Evolutionary conservation across 345 rosid species (phyloP), one percentile per base, ranked within the genome.

Genomic region (Citrus australasica): DNA sequence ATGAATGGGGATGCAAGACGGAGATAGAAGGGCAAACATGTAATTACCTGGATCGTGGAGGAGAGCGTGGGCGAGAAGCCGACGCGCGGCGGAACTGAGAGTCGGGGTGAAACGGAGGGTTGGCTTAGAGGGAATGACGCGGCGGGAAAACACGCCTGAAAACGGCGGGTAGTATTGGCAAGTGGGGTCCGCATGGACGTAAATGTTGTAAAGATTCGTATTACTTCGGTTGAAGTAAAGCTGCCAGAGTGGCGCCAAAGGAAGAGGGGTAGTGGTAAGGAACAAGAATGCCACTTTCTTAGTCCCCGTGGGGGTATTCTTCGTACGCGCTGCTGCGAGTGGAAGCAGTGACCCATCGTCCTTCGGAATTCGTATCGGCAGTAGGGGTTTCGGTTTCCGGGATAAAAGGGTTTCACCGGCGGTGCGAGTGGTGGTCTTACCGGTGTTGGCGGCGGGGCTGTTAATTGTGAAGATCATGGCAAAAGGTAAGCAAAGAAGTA

Each of bases 271-370:
- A 1, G 94, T 86, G 9, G 94, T 90, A 22, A 93, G 82, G 79
- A 88, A 94, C 86, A 93, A 75, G 72, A 94, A 92, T 7, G 97
- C 97, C 19, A 93, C 21, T 79, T 93, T 94, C 84, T 85, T 88
- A 16, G 79, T 86, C 16, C 76, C 62, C 4, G 25, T 76, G 1
- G 86, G 85, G 7, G 73, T 84, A 11, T 85, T 82, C 84, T 81
- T 85, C 33, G 82, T 90, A 67, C 84, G 86, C 35, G 90, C 74
- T 5, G 97, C 93, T 4, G 97, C 93, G 16, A 81, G 55, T 14
- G 69, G 81, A 84, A 93, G 82, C 62, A 94, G 86, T 0, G 59
- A 55, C 3, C 80, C 84, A 55, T 94, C 97, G 55, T 89, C 90
- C 22, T 82, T 67, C 0, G 87, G 84, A n/a, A 80, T 75, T 10